Base-by-base conservation (phyloP, 768 basidiomycete species). In the Daedaleopsis nitida region DNA sequence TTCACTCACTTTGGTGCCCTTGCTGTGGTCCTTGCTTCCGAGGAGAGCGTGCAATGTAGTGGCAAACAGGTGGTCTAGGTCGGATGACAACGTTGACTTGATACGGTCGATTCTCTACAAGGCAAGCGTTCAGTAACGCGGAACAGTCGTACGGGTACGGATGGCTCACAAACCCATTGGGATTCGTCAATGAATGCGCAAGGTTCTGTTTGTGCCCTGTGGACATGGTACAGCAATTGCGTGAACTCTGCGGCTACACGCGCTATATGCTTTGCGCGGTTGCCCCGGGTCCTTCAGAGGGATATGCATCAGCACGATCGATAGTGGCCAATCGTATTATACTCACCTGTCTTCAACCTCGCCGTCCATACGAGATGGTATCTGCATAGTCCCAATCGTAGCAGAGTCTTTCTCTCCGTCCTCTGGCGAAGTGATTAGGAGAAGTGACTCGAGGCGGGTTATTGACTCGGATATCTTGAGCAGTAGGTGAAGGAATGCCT, bases 381-480 rank as follows among this genome's bases (percentile, higher is more conserved):
- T 60, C 49, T 71, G 79, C 45, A 78, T 58, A 39, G 66, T 62
- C 42, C 69, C 75, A 5, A 77, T 55, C 39, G 77, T 76, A 35
- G 76, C 70, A 51, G 72, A 71, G 34, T 72, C 67, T 42, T 68
- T 73, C 37, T 74, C 76, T 42, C 74, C 82, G 49, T 83, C 75
- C 34, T 76, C 74, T 14, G 84, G 81, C 16, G 83, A 78, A 39
- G 87, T 62, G 59, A 94, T 92, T 16, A 88, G 77, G 17, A 98
- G 80, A 23, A 99, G 81, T 6, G 86, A 88, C 72, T 99, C 97
- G 5, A 98, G 83, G 53, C 97, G 87, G 13, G 86, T 83, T 17
- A 96, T 83, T 16, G 92, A 93, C 67, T 98, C 97, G 27, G 96
- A 95, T 49, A 98, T 87, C 74, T 94, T 94, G 63, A 98, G 83